Base-by-base conservation (phyloP, 371 early-diverging fungal genomes). In the Mucor mucedo region DNA sequence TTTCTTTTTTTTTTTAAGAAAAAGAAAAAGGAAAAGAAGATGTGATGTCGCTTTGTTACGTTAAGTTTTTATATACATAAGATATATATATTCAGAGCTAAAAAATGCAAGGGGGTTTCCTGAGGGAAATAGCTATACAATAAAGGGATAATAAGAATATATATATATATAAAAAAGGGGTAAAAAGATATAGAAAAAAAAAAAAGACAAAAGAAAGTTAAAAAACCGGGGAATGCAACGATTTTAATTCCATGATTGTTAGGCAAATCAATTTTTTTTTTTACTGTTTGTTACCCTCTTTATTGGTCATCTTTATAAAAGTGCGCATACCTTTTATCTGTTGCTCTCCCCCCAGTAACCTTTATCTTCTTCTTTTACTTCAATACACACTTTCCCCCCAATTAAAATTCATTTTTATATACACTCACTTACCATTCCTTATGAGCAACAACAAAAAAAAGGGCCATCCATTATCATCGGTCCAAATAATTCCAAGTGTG, bases 391-490 rank as follows among this genome's bases (percentile, higher is more conserved):
- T 32, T 2, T 48, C 47, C 0, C 66, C 55, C 71, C 71, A 71
- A 6, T 58, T 53, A 5, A 10, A 11, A 14, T 65, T 38, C 13
- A 63, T 41, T n/a, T 60, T 35, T 8, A 32, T 39, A 69, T 68
- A 73, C 1, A 53, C 49, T 42, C 54, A 39, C 54, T 68, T 60
- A 52, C 73, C 76, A 21, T 60, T 21, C 16, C 53, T 65, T 16
- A 71, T 66, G 60, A 77, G 73, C n/a, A 56, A 21, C 21, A 21
- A 21, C 21, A 65, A 48, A 77, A 16, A 74, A 74, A 47, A 71
- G 66, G 7, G 54, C 21, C 21, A 21, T 21, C 39, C 13, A 66
- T 55, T 8, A 68, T 33, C 8, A 72, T 29, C 21, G 68, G 68
- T 1, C 53, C 47, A 33, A 68, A 72, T 9, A 72, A 39, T 9